Evolutionary conservation across 768 basidiomycete genomes (phyloP).

Genomic region (Phylloporus sp.): DNA sequence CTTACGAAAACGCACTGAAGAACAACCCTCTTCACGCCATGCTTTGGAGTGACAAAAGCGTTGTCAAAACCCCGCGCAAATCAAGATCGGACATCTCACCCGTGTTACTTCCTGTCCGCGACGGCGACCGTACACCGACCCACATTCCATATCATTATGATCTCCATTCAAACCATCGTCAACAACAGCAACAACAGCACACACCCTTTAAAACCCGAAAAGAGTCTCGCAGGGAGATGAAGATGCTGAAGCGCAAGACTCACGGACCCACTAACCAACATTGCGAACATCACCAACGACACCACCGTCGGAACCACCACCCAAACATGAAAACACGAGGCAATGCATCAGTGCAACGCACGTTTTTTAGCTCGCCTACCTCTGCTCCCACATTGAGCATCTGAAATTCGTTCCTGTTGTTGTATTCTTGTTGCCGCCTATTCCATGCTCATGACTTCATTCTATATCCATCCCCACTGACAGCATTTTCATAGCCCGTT

Average conservation of each 20-base stretch:
- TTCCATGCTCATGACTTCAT: slow-evolving; percentile 3
- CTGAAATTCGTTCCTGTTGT: slow-evolving; percentile 13
- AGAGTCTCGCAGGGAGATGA: slow-evolving; percentile 65
- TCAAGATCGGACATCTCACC: slow-evolving; percentile 45
- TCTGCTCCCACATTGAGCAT: slow-evolving; percentile 28
- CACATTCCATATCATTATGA: slow-evolving; percentile 31
- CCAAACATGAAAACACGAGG: slow-evolving; percentile 63
- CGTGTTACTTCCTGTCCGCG: slow-evolving; percentile 46
- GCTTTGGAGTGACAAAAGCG: slow-evolving; percentile 43
- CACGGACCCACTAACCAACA: slow-evolving; percentile 36
- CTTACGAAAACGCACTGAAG: slow-evolving; percentile 44
- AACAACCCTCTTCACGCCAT: slow-evolving; percentile 54
- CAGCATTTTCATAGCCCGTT: slow-evolving; percentile 8
- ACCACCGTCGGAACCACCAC: slow-evolving; percentile 54
- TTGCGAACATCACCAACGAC: slow-evolving; percentile 44
- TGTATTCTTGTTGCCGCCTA: slow-evolving; percentile 20
- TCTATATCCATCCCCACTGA: slow-evolving; percentile 9
- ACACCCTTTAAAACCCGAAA: slow-evolving; percentile 53
- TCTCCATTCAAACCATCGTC: slow-evolving; percentile 36
- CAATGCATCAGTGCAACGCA: slow-evolving; percentile 51
- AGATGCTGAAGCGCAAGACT: slow-evolving; percentile 59
- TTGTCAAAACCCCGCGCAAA: slow-evolving; percentile 22
- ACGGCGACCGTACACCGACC: slow-evolving; percentile 57
- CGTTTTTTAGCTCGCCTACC: slow-evolving; percentile 35
- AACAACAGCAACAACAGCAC: slow-evolving; percentile 30